Conservation (phyloP, 1,284 basidiomycete genomes). For the Apiotrichum mycotoxinovorans region DNA sequence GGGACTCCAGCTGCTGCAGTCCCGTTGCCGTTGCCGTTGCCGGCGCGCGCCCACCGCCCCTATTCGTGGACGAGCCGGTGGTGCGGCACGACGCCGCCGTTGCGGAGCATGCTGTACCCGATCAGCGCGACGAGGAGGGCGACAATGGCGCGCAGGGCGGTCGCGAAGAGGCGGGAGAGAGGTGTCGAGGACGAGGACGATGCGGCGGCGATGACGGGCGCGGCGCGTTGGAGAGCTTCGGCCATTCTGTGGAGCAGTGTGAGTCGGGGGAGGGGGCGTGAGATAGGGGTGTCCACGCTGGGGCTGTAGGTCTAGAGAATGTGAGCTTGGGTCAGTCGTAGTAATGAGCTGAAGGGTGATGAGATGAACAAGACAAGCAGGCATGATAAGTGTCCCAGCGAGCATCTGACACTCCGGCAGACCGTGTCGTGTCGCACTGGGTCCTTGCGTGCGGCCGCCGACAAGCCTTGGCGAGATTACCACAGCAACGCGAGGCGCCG, state of each 20-base stretch:
- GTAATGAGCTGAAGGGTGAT: too few relatives aligned
- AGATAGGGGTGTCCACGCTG: not conserved
- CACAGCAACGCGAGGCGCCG: too few relatives aligned
- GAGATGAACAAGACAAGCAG: too few relatives aligned
- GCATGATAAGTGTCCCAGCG: too few relatives aligned
- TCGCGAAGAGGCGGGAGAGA: not conserved
- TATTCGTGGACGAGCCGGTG: conserved; percentile 3
- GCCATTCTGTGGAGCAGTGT: not conserved
- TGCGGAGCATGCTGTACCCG: conserved; percentile 6
- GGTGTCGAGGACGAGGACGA: not conserved
- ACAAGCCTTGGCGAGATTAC: too few relatives aligned
- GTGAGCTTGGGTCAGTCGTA: too few relatives aligned
- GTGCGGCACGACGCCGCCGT: conserved; percentile 11
- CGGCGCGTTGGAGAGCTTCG: not conserved
- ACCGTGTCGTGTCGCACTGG: too few relatives aligned
- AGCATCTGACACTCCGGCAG: too few relatives aligned
- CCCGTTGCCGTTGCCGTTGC: too few relatives aligned
- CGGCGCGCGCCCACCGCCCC: not conserved
- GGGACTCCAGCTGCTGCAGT: too few relatives aligned
- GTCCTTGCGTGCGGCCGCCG: too few relatives aligned
- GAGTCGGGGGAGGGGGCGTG: not conserved
- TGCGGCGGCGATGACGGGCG: not conserved
- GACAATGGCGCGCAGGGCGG: conserved; percentile 4
- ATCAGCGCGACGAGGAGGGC: conserved; percentile 8
- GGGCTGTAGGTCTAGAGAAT: too few relatives aligned